A percentile compares a stretch with the other conserved stretches of the same genome.
Conservation (phyloP, 495 filamentous ascomycete species). For the Neohortaea acidophila region DNA sequence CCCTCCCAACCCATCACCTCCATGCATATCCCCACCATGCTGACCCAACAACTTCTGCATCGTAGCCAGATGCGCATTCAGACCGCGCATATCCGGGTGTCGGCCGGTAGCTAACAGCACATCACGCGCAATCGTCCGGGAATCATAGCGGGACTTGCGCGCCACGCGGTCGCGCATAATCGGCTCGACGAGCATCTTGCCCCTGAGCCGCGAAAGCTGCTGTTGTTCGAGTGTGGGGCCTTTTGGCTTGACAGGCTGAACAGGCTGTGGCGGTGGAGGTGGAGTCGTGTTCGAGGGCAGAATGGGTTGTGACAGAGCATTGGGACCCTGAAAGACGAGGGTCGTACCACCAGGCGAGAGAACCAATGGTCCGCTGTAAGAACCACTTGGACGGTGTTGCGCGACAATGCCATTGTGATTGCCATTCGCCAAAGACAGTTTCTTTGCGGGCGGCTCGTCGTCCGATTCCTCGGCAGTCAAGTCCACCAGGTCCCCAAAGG, state of each 20-base stretch:
- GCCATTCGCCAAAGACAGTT: neutral
- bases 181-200: constrained; percentile 25
- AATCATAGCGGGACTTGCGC: constrained; percentile 37
- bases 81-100: constrained; percentile 38
- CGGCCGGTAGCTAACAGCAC: constrained; percentile 44
- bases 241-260: neutral
- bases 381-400: neutral
- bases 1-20: too few relatives aligned
- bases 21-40: constrained; percentile 24
- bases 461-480: constrained; percentile 28
- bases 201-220: constrained; percentile 9
- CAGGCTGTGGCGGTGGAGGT: neutral
- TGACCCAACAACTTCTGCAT: constrained; percentile 14
- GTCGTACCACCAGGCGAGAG: too few relatives aligned
- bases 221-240: constrained; percentile 4
- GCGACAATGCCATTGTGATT: neutral
- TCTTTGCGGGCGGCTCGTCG: constrained; percentile 27
- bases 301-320: neutral
- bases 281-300: too few relatives aligned
- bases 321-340: neutral
- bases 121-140: constrained; percentile 49
- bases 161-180: constrained; percentile 35
- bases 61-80: constrained; percentile 44
- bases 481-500: constrained; percentile 36
- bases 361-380: too few relatives aligned